Base-by-base conservation (phyloP, 371 early-diverging fungal genomes). In the Rhizomucor pusillus region DNA sequence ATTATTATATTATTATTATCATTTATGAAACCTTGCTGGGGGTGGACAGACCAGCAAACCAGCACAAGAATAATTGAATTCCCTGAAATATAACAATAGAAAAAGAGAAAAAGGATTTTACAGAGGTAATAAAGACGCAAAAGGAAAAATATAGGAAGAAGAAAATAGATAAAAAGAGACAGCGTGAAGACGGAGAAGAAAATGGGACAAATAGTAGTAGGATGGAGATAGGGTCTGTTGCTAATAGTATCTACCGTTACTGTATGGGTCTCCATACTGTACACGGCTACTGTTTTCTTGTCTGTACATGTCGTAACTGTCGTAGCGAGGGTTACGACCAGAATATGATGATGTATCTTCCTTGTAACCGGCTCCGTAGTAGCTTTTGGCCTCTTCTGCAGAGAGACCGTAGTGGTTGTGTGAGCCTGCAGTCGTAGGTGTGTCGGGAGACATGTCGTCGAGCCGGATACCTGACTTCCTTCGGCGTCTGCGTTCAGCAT, bases 381-480 rank as follows among this genome's bases (percentile, higher is more conserved):
- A 51, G 11, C 37, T 62, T 25, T 47, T 50, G 9, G 44, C 52
- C 34, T 52, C 49, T 2, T 25, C 49, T 19, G 18, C 48, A 47
- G 19, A 54, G 2, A 41, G 37, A 19, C 53, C 60, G 36, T 43
- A 60, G 16, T 62, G 53, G 50, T 62, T 62, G 33, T 57, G 50
- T 12, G 62, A 62, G 12, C 62, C 62, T 4, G 57, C 54, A 4
- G 69, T 68, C n/a, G 66, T 65, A 5, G 72, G 68, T 10, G 73
- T 69, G 43, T 74, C 74, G 1, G 58, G 60, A 16, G 69, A 62
- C 62, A 66, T 66, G 40, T 77, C 74, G 41, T 73, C 74, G n/a
- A 77, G 36, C 23, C 63, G 62, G 47, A 77, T 77, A 29, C 74
- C 77, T 0, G 77, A 77, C 39, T 73, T 73, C 50, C 77, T 65